Evolutionary conservation across 805 yeast species (phyloP), one percentile per base, ranked within the genome.

Genomic region (Metschnikowia cerradonensis): DNA sequence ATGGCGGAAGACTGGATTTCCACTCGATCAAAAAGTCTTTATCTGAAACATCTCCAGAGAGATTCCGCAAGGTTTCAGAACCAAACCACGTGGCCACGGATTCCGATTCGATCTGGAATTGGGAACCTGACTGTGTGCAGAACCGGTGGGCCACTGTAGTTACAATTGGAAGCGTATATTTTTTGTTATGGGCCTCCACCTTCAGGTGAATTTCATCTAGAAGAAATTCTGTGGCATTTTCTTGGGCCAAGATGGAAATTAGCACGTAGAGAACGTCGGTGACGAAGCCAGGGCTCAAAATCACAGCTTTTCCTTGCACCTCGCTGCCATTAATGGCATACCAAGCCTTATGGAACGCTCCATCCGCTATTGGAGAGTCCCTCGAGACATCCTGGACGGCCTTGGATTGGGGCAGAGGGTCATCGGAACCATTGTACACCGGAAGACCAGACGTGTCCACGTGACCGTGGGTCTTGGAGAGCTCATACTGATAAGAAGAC

Each of bases 71-170:
- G 0, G 83, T 69, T 47, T 76, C 71, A 2, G 79, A 60, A 0
- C 96, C 96, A 57, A 80, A 81, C 87, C 90, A 88, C 44, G 60
- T 62, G 1, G 84, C 75, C 2, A 86, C 73, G 35, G 62, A 62
- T 2, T 54, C 57, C 45, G 68, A 67, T 52, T 84, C 75, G 10
- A 88, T 56, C 19, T 57, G 53, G 58, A 70, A 76, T 4, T 61
- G 61, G 43, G 52, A 59, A 13, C 52, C 58, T 0, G 50, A 52
- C 0, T 53, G 40, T 58, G 74, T 78, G n/a, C 56, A 38, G 41
- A 47, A 49, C 41, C 71, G 63, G 22, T 26, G 44, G 42, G 83
- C 55, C 0, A 85, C 73, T 0, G 89, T 78, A 30, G 60, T 65
- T 0, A 82, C 66, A n/a, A 82, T 76, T 2, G 68, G 73, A 14